phyloP scores from a whole-genome alignment of 345 rosid species.

The Anastatica hierochuntica region DNA sequence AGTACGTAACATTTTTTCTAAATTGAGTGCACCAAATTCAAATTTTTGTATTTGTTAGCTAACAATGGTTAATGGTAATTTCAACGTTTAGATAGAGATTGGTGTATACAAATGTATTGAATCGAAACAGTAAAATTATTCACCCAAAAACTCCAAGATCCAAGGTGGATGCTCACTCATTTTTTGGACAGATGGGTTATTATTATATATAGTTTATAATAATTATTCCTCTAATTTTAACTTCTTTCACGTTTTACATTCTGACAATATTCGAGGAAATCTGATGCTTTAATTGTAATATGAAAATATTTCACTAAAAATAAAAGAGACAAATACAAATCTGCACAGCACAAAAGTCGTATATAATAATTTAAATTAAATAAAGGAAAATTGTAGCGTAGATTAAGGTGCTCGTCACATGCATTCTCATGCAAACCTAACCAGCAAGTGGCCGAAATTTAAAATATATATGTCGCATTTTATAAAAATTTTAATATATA shows the following conservation, averaged over 20 bases:
- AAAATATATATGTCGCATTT: background rate
- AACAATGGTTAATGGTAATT: too few species aligned
- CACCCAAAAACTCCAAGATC: slow-evolving; percentile 20
- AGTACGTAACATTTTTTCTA: too few species aligned
- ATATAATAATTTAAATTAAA: background rate
- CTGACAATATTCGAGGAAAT: slow-evolving; percentile 27
- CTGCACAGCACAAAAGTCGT: slow-evolving; percentile 23
- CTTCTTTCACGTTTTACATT: slow-evolving; percentile 18
- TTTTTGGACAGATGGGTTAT: slow-evolving; percentile 5
- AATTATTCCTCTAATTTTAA: slow-evolving; percentile 1
- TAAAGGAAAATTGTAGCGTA: slow-evolving; percentile 5
- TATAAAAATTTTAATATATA: background rate
- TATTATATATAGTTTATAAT: background rate
- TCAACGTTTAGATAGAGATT: too few species aligned
- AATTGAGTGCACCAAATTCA: too few species aligned
- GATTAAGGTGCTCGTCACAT: slow-evolving; percentile 30
- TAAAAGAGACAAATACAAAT: slow-evolving; percentile 19
- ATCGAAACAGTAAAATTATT: slow-evolving; percentile 3
- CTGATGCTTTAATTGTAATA: background rate
- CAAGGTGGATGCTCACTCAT: slow-evolving; percentile 14
- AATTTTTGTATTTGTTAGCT: too few species aligned
- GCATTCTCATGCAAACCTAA: slow-evolving; percentile 29
- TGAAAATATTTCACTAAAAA: background rate
- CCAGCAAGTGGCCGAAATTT: slow-evolving; percentile 17
- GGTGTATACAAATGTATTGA: too few species aligned